Conservation (phyloP, 495 filamentous ascomycete species). For the Lophiostoma macrostomum region DNA sequence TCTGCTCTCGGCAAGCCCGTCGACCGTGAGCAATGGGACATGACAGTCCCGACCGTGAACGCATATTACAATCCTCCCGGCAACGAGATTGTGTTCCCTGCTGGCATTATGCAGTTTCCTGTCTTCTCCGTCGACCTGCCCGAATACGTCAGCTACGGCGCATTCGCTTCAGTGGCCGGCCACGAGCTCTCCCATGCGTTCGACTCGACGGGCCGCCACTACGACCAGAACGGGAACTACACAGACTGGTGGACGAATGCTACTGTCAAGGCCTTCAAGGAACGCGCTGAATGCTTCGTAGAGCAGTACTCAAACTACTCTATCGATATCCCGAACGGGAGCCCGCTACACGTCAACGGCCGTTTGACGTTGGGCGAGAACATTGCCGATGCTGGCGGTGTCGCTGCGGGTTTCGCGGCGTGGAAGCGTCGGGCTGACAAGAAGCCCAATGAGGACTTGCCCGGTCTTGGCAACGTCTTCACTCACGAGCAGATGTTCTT, state of each 20-base stretch:
- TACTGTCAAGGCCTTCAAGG: conserved; percentile 60
- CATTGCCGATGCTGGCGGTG: conserved; percentile 71
- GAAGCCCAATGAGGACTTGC: conserved; percentile 56
- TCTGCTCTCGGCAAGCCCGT: conserved; percentile 58
- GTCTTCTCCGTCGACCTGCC: conserved; percentile 64
- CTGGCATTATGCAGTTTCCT: conserved; percentile 70
- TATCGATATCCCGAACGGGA: conserved; percentile 52
- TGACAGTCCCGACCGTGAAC: conserved; percentile 61
- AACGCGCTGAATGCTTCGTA: conserved; percentile 67
- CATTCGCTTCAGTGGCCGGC: conserved; percentile 67
- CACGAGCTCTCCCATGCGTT: conserved; percentile 77
- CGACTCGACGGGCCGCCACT: conserved; percentile 65
- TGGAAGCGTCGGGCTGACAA: conserved; percentile 59
- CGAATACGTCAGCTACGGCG: conserved; percentile 64
- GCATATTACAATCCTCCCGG: conserved; percentile 56
- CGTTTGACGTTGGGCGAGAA: conserved; percentile 69
- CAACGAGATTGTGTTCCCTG: conserved; percentile 70
- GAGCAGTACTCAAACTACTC: conserved; percentile 66
- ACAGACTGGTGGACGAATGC: conserved; percentile 69
- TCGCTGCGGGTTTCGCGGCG: conserved; percentile 62
- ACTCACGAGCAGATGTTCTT: conserved; percentile 61
- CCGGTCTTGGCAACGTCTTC: conserved; percentile 62
- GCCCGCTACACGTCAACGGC: conserved; percentile 65
- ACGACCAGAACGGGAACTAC: conserved; percentile 63
- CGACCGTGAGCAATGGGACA: conserved; percentile 60